Conservation (phyloP, 257 asterid species). For the Solanum lycopersicoides region DNA sequence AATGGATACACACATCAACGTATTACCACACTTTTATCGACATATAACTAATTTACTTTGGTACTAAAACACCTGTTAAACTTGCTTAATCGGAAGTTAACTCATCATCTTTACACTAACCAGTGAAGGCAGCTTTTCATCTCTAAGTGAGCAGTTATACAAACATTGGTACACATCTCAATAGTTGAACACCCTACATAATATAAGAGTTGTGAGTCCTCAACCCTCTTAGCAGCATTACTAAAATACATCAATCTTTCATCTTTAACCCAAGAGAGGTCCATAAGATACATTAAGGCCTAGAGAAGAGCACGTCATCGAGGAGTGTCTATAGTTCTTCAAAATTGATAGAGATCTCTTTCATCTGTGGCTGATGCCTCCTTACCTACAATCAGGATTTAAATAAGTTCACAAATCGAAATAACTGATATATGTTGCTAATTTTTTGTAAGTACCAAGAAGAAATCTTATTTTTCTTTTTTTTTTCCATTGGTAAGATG, state of each 20-base stretch:
- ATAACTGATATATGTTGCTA: not conserved
- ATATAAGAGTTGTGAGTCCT: not conserved
- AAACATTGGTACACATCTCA: not conserved
- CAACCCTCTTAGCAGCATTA: not conserved
- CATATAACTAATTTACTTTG: not conserved
- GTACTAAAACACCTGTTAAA: not conserved
- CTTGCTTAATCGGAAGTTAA: not conserved
- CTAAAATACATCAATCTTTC: not conserved
- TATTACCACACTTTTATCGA: not conserved
- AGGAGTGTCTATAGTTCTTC: slow-evolving; percentile 31
- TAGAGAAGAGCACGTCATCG: not conserved
- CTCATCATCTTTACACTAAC: not conserved
- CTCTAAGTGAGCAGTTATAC: not conserved
- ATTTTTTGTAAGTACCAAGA: not conserved
- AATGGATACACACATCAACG: not conserved
- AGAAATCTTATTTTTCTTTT: not conserved
- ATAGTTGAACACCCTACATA: not conserved
- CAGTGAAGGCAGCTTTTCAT: not conserved
- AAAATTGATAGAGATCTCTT: slow-evolving; percentile 51
- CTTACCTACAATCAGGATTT: slow-evolving; percentile 39
- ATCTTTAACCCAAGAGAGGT: not conserved
- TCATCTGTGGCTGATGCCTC: slow-evolving; percentile 74
- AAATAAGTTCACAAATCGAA: not conserved
- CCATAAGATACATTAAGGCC: not conserved
- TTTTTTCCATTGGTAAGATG: not conserved